Evolutionary conservation across 1,139 yeast species (phyloP), one percentile per base, ranked within the genome.

Genomic region (Yamadazyma siamensis): DNA sequence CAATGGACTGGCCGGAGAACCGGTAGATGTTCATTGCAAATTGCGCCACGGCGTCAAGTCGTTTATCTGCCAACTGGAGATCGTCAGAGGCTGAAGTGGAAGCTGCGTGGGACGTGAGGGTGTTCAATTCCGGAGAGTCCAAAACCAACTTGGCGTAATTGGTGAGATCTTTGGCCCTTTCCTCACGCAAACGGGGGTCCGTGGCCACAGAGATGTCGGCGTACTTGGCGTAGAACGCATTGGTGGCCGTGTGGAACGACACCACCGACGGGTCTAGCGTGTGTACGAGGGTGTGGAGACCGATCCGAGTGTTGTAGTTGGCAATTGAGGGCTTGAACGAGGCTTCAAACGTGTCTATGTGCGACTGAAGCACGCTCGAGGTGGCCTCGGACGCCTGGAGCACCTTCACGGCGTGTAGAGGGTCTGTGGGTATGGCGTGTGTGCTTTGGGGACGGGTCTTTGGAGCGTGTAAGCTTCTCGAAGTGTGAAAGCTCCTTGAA

Each of bases 251-350:
- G 1, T 44, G 41, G 44, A 57, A 33, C 33, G 61, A 26, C 33
- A 67, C 44, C 14, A 50, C 9, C 1, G 49, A 38, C 0, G 74
- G 71, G 29, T 59, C 45, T 5, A 65, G 25, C 14, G 56, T 39
- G 39, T 73, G 75, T 1, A 71, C 41, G 1, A 60, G 47, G 21
- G 55, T 56, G 36, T 65, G 59, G 30, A 74, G 62, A 21, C 63
- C 50, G 29, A 56, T 56, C 30, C 63, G 56, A 14, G 54, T 38
- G 9, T 58, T 43, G 60, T 71, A 65, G 25, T 60, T 18, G 20
- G 20, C 20, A 10, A 18, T 18, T 7, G 20, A 18, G 20, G 20
- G 10, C 10, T 7, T 8, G 10, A 18, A 18, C 10, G n/a, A n/a
- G 2, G 33, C 38, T 29, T 47, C 58, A 31, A 47, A 54, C 5